A percentile compares a stretch with the other conserved stretches of the same genome.
phyloP scores from a whole-genome alignment of 2,329 filamentous ascomycete species.

The Sordariomycetes sp. region DNA sequence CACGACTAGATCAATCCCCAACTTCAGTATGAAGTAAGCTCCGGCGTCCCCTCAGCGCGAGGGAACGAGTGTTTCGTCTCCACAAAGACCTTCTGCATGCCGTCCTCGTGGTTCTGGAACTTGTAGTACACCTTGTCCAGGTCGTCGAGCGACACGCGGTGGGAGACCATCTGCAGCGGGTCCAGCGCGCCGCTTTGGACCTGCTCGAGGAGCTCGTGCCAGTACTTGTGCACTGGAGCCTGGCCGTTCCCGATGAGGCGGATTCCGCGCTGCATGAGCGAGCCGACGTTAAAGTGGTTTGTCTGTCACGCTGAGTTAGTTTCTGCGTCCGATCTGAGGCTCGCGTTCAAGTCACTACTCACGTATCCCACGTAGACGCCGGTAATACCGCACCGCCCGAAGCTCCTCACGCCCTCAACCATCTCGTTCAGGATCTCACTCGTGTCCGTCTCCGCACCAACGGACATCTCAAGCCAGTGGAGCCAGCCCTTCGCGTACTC shows the following conservation, averaged over 20 bases:
- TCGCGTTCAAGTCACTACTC: constrained; percentile 30
- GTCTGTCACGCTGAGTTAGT: constrained; percentile 32
- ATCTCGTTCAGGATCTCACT: constrained; percentile 74
- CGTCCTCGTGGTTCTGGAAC: constrained; percentile 52
- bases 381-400: constrained; percentile 65
- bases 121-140: constrained; percentile 54
- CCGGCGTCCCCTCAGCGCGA: constrained; percentile 27
- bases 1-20: not conserved
- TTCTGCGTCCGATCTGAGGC: not conserved
- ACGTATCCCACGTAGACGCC: constrained; percentile 56
- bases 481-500: constrained; percentile 53
- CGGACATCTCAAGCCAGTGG: constrained; percentile 44
- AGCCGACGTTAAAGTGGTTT: constrained; percentile 76
- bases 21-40: constrained; percentile 27
- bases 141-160: constrained; percentile 66
- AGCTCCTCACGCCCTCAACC: constrained; percentile 63
- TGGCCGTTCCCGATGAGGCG: constrained; percentile 60
- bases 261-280: constrained; percentile 78
- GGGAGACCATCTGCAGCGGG: constrained; percentile 70
- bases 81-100: constrained; percentile 72
- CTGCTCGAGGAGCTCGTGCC: constrained; percentile 61
- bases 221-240: constrained; percentile 72
- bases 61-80: constrained; percentile 47
- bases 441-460: constrained; percentile 74
- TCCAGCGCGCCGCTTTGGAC: constrained; percentile 62